These are phyloP conservation scores for Suillus plorans DNA, from an alignment of 768 basidiomycete species.

Conservation along the genomic window DNA sequence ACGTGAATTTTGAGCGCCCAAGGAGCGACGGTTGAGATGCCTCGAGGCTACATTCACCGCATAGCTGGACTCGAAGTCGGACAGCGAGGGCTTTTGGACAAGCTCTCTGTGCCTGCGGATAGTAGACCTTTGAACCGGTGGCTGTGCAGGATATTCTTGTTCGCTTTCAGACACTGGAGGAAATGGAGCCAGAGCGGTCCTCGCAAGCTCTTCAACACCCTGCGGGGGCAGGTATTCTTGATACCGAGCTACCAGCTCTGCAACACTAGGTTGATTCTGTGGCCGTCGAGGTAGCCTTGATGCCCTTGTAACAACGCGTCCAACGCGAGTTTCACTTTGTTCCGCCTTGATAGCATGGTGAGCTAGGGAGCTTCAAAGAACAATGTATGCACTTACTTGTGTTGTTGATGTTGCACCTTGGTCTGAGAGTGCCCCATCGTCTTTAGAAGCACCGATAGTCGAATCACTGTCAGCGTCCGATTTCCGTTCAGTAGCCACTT, in stretches of 20 bases:
- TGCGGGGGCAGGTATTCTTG: constrained; percentile 74
- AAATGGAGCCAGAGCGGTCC: constrained; percentile 64
- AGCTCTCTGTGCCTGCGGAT: constrained; percentile 48
- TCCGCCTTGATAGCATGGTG: constrained; percentile 22
- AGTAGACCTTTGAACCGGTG: constrained; percentile 34
- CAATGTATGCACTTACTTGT: constrained; percentile 26
- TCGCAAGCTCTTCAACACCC: constrained; percentile 69
- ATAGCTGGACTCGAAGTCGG: constrained; percentile 90
- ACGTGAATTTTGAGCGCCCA: constrained; percentile 34
- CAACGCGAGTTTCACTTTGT: constrained; percentile 17
- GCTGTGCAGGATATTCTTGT: constrained; percentile 50
- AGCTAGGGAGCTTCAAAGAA: constrained; percentile 5
- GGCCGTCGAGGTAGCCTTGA: constrained; percentile 68
- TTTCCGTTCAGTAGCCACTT: constrained; percentile 28
- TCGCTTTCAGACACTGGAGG: constrained; percentile 78
- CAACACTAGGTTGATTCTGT: constrained; percentile 63
- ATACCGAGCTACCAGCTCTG: constrained; percentile 82
- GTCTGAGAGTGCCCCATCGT: constrained; percentile 19
- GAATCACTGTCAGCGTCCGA: constrained; percentile 81
- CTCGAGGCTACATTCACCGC: constrained; percentile 88
- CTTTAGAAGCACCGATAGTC: constrained; percentile 65
- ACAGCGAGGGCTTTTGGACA: constrained; percentile 58
- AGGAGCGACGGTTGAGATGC: constrained; percentile 54
- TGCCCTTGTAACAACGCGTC: constrained; percentile 30
- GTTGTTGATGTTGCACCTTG: constrained; percentile 17